These are phyloP conservation scores for Lepiota venenata DNA, from an alignment of 768 basidiomycete species.

Conservation along the genomic window DNA sequence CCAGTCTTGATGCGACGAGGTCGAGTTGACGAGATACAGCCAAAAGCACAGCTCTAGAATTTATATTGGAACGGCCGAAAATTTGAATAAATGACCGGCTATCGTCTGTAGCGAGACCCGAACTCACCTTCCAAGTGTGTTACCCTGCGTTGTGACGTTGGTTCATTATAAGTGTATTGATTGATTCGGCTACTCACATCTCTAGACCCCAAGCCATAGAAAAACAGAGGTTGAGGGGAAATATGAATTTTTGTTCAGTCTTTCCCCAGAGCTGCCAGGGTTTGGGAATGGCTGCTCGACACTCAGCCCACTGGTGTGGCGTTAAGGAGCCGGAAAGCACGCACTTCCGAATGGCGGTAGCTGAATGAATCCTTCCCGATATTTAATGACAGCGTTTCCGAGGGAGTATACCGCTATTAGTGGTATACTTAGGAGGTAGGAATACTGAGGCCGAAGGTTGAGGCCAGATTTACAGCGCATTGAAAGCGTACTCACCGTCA, in stretches of 20 bases:
- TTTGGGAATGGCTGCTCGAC: conserved; percentile 53
- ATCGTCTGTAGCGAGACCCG: background rate
- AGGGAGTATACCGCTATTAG: conserved; percentile 52
- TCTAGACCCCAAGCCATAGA: conserved; percentile 72
- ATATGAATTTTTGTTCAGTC: conserved; percentile 41
- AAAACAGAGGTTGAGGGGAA: conserved; percentile 65
- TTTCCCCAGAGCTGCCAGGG: conserved; percentile 59
- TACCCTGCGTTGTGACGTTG: conserved; percentile 40
- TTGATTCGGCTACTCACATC: conserved; percentile 45
- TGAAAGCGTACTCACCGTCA: conserved; percentile 58
- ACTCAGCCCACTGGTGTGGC: background rate
- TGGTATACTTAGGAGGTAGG: conserved; percentile 65
- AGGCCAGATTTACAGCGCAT: background rate
- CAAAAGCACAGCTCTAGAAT: conserved; percentile 78
- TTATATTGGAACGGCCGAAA: conserved; percentile 5
- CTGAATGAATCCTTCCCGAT: conserved; percentile 56
- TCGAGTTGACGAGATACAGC: conserved; percentile 75
- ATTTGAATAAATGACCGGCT: background rate
- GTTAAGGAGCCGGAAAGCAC: conserved; percentile 20
- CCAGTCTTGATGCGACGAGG: conserved; percentile 66
- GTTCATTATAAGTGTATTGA: background rate
- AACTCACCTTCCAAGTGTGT: conserved; percentile 73
- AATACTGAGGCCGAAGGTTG: conserved; percentile 46
- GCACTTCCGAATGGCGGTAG: conserved; percentile 46
- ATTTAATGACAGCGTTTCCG: conserved; percentile 73